Evolutionary conservation across 495 filamentous ascomycete genomes (phyloP).

Genomic region (Tirmania nivea): DNA sequence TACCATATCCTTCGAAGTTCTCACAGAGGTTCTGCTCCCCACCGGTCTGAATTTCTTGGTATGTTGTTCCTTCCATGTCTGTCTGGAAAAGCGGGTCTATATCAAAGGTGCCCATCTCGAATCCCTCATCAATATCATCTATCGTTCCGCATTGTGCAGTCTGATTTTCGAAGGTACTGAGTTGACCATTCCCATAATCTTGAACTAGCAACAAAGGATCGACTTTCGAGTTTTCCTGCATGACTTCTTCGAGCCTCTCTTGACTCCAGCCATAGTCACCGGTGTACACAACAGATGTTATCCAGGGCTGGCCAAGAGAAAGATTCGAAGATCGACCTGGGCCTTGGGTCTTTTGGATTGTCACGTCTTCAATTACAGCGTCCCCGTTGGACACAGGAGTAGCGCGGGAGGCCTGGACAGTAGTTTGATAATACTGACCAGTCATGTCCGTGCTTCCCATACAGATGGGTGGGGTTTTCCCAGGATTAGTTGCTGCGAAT

Average conservation of each 20-base stretch:
- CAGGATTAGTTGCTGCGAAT: constrained; percentile 41
- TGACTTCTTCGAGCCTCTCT: background rate
- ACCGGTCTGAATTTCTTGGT: background rate
- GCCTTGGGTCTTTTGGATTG: constrained; percentile 27
- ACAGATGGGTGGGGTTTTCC: constrained; percentile 33
- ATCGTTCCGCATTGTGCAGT: constrained; percentile 4
- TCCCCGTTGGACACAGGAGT: constrained; percentile 20
- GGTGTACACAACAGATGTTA: background rate
- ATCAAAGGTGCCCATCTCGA: constrained; percentile 13
- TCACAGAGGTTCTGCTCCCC: background rate
- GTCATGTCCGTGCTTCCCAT: constrained; percentile 30
- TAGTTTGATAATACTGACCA: constrained; percentile 42
- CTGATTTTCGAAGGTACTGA: constrained; percentile 3
- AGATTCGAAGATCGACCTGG: constrained; percentile 2
- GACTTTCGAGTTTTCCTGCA: constrained; percentile 18
- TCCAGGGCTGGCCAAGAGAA: background rate
- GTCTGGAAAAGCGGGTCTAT: constrained; percentile 9
- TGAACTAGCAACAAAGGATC: constrained; percentile 15
- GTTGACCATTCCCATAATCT: constrained; percentile 1
- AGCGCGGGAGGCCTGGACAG: constrained; percentile 24
- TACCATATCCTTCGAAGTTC: background rate
- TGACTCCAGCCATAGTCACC: background rate
- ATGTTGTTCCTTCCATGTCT: constrained; percentile 2
- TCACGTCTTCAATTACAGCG: constrained; percentile 30
- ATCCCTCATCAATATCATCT: constrained; percentile 12